Conservation (phyloP, 148 eudicot species). For the Bassia scoparia region DNA sequence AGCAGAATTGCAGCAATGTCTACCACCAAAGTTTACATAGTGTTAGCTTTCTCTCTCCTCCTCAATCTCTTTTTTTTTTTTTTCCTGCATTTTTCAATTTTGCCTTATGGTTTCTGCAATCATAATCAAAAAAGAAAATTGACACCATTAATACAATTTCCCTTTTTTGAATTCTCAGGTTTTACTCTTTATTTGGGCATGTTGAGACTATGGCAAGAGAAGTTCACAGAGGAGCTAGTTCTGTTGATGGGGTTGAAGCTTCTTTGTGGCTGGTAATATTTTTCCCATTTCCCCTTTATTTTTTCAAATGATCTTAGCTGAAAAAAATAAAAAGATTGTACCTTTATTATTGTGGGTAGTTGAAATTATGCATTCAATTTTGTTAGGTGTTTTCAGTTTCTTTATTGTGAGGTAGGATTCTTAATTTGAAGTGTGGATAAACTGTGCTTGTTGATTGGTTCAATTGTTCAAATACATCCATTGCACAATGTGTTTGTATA, state of each 20-base stretch:
- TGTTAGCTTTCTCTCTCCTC: slow-evolving; percentile 36
- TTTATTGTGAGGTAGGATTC: too few relatives aligned
- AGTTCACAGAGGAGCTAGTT: slow-evolving; percentile 56
- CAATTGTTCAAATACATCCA: too few relatives aligned
- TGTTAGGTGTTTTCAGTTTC: too few relatives aligned
- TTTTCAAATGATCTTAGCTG: too few relatives aligned
- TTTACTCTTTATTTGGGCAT: slow-evolving; percentile 62
- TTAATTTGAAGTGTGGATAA: too few relatives aligned
- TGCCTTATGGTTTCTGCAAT: too few relatives aligned
- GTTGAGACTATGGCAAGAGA: slow-evolving; percentile 70
- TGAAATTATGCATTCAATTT: too few relatives aligned
- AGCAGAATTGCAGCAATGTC: slow-evolving; percentile 32
- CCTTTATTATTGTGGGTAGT: too few relatives aligned
- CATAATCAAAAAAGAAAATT: neutral
- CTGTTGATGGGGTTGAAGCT: slow-evolving; percentile 74
- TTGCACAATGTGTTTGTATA: too few relatives aligned
- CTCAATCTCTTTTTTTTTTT: neutral
- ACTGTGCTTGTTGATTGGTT: too few relatives aligned
- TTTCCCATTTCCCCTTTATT: neutral
- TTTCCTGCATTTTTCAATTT: neutral
- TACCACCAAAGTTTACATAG: slow-evolving; percentile 51
- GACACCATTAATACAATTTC: neutral
- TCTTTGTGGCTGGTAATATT: slow-evolving; percentile 62
- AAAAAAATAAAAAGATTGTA: too few relatives aligned
- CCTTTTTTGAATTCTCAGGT: slow-evolving; percentile 30